Evolutionary conservation across 2,329 filamentous ascomycete genomes (phyloP), one percentile per base, ranked within the genome.

Genomic region (Aureobasidium sp.): DNA sequence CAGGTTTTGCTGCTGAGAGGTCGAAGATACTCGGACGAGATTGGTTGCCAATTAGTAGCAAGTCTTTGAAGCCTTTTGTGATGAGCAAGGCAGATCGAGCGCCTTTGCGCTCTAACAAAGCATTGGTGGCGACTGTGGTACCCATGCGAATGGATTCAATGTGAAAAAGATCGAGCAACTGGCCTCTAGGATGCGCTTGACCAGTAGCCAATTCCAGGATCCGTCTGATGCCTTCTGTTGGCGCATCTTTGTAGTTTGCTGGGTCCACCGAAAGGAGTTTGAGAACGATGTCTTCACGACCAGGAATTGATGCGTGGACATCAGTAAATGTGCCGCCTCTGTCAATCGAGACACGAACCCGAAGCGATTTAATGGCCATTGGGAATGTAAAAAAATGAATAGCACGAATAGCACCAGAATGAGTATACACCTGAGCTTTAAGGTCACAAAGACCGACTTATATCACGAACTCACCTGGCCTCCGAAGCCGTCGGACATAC

Each of bases 51-150:
- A 68, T 66, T 7, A 59, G 53, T 6, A 64, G 52, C 14, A 64
- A 44, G 37, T 68, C 65, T 32, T 59, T 58, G 55, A 66, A 66
- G 4, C 65, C 65, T 54, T 61, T 62, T 4, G 61, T 65, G 17
- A 61, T 60, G 19, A 64, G 56, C 6, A 66, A 51, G 2, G 63
- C 64, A n/a, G 56, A 57, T 29, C 56, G 54, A n/a, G 58, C 62
- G n/a, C 64, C 64, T 54, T 65, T 66, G 8, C 64, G 56, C 32
- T 65, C 63, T 1, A 66, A 50, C 6, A 66, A 53, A 4, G 63
- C 63, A 21, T 66, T 66, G n/a, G 64, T 66, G 4, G 63, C 64
- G 4, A 66, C 62, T 1, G 64, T 66, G 3, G 62, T 66, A 16
- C 64, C 64, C 59, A 66, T 66, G 2, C 61, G 58, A 16, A 62